Evolutionary conservation across 2,329 filamentous ascomycete genomes (phyloP).

Genomic region (Cadophora gregata): DNA sequence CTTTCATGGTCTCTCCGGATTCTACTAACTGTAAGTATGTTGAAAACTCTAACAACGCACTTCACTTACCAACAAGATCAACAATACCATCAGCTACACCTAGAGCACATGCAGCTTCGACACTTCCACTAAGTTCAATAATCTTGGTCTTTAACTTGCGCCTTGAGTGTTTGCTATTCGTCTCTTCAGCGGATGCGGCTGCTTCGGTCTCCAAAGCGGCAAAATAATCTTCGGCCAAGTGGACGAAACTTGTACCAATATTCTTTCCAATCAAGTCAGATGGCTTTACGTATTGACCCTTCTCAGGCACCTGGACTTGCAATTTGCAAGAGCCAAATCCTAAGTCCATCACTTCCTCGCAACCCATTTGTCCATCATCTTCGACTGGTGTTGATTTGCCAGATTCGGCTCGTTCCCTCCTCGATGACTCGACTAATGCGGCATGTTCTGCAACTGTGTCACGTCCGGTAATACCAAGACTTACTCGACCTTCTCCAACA

Average conservation of each 20-base stretch:
- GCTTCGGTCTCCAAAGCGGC: constrained; percentile 69
- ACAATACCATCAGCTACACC: constrained; percentile 97
- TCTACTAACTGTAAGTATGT: constrained; percentile 58
- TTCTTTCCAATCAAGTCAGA: constrained; percentile 89
- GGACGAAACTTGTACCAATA: constrained; percentile 94
- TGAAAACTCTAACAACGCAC: neutral
- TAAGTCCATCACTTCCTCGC: constrained; percentile 88
- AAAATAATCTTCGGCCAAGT: constrained; percentile 85
- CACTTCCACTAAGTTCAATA: constrained; percentile 93
- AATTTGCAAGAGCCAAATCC: constrained; percentile 91
- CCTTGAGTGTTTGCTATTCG: constrained; percentile 44
- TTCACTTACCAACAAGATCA: constrained; percentile 83
- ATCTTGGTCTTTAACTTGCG: constrained; percentile 82
- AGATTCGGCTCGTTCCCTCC: constrained; percentile 55
- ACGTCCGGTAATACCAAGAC: constrained; percentile 91
- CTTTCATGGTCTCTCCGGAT: constrained; percentile 98
- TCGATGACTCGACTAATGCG: constrained; percentile 60
- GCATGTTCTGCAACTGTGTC: constrained; percentile 95
- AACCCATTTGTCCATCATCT: constrained; percentile 51
- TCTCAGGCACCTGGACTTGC: constrained; percentile 95
- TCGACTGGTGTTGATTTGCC: constrained; percentile 51
- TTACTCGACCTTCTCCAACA: constrained; percentile 91
- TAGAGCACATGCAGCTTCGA: constrained; percentile 94
- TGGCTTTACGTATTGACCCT: constrained; percentile 72
- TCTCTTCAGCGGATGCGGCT: constrained; percentile 43